These are phyloP conservation scores for Leptomonas pyrrhocoris DNA, from an alignment of 208 protist species.

Conservation along the genomic window DNA sequence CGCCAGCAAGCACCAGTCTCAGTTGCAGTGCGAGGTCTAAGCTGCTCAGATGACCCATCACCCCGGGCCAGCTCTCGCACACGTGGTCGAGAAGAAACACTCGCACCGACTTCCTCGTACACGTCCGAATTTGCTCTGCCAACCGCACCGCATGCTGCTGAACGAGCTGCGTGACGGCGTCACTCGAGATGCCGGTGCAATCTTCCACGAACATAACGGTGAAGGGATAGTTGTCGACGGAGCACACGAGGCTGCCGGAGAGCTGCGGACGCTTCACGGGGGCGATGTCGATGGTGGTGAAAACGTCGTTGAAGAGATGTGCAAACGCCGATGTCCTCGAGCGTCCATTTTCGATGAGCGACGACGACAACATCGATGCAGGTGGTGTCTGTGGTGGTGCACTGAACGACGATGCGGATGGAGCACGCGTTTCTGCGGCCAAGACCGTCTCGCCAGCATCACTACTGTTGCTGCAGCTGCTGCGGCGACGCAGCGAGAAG, in stretches of 20 bases:
- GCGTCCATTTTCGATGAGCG: no score
- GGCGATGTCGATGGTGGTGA: constrained; percentile 28
- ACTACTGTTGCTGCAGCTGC: no score
- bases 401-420: no score
- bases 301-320: constrained; percentile 10
- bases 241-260: constrained; percentile 23
- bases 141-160: constrained; percentile 12
- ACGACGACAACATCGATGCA: no score
- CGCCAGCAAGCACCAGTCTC: constrained; percentile 6
- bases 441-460: no score
- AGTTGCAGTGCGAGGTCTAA: constrained; percentile 28
- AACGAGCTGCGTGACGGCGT: constrained; percentile 19
- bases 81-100: constrained; percentile 16
- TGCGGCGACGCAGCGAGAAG: no score
- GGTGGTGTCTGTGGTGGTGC: no score
- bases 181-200: constrained; percentile 14
- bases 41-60: constrained; percentile 6
- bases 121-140: not conserved
- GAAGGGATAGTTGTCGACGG: constrained; percentile 19
- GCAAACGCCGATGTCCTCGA: constrained; percentile 15
- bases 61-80: constrained; percentile 10
- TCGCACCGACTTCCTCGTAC: not conserved
- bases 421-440: no score
- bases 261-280: constrained; percentile 32
- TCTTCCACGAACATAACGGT: constrained; percentile 25